Conservation (phyloP, 352 stramenopile species). For the Pythium plurisporium region DNA sequence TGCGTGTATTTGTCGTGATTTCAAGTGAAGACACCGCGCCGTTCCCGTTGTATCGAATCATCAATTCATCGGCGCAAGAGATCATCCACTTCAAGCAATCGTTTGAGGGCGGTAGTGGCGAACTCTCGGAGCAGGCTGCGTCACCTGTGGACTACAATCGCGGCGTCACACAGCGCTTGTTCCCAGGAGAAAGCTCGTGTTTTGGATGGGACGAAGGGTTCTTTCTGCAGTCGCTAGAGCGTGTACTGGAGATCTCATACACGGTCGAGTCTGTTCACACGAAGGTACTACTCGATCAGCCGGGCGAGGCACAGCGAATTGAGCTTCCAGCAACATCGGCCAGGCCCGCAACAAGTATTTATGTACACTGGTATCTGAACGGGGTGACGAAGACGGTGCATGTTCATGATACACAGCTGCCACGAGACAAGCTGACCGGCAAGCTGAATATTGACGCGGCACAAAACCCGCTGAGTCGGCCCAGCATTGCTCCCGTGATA, state of each 20-base stretch:
- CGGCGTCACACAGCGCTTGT: constrained; percentile 58
- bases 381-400: constrained; percentile 81
- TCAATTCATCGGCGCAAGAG: constrained; percentile 67
- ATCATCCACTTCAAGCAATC: constrained; percentile 81
- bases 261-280: constrained; percentile 35
- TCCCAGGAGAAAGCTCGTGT: constrained; percentile 63
- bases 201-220: constrained; percentile 87
- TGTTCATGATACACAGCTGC: constrained; percentile 56
- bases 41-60: constrained; percentile 73
- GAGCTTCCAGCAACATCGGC: constrained; percentile 45
- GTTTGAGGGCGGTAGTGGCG: constrained; percentile 48
- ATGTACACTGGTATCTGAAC: constrained; percentile 80
- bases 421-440: constrained; percentile 61
- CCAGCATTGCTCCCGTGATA: constrained; percentile 26
- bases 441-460: constrained; percentile 28
- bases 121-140: constrained; percentile 42
- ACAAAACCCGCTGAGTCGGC: neutral
- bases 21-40: constrained; percentile 57
- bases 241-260: constrained; percentile 60
- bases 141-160: constrained; percentile 39
- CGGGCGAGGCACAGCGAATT: constrained; percentile 54
- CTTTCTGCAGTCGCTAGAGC: constrained; percentile 63
- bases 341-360: constrained; percentile 30
- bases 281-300: constrained; percentile 71
- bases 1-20: constrained; percentile 73